Percentiles rank a stretch among this genome's conserved stretches.
Evolutionary conservation across 2,329 filamentous ascomycete genomes (phyloP).

Genomic region (Teratosphaeria destructans): DNA sequence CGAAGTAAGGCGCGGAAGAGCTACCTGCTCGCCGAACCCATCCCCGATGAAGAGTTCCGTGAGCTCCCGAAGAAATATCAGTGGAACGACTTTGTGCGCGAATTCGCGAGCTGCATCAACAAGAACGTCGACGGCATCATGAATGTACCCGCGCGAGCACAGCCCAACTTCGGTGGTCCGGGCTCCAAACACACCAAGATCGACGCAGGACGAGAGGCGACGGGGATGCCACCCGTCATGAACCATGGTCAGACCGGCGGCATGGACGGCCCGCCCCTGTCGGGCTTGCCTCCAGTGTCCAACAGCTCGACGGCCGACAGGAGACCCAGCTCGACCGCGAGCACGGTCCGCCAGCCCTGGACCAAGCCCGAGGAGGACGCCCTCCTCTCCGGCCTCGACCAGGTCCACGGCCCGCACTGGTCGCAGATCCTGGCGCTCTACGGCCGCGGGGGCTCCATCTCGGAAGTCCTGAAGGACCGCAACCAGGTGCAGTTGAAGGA

Average conservation of each 20-base stretch:
- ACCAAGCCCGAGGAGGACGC: slow-evolving; percentile 82
- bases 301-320: slow-evolving; percentile 5
- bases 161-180: slow-evolving; percentile 10
- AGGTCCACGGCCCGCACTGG: slow-evolving; percentile 87
- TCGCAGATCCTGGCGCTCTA: slow-evolving; percentile 82
- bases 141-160: slow-evolving; percentile 21
- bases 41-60: slow-evolving; percentile 29
- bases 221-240: not conserved
- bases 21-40: slow-evolving; percentile 43
- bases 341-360: slow-evolving; percentile 58
- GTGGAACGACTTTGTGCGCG: slow-evolving; percentile 53
- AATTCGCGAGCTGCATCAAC: slow-evolving; percentile 47
- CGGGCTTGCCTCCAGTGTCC: not conserved
- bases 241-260: not conserved
- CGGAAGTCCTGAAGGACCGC: slow-evolving; percentile 73
- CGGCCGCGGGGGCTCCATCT: slow-evolving; percentile 67
- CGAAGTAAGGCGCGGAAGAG: slow-evolving; percentile 44
- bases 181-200: slow-evolving; percentile 1
- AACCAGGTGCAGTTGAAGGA: slow-evolving; percentile 90
- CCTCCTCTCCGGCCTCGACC: slow-evolving; percentile 76
- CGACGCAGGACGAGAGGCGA: not conserved
- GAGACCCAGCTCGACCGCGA: slow-evolving; percentile 10
- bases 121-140: slow-evolving; percentile 43
- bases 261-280: not conserved
- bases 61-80: slow-evolving; percentile 49